These are phyloP conservation scores for Pseudotulostoma volvatum DNA, from an alignment of 495 filamentous ascomycete species.

Conservation along the genomic window DNA sequence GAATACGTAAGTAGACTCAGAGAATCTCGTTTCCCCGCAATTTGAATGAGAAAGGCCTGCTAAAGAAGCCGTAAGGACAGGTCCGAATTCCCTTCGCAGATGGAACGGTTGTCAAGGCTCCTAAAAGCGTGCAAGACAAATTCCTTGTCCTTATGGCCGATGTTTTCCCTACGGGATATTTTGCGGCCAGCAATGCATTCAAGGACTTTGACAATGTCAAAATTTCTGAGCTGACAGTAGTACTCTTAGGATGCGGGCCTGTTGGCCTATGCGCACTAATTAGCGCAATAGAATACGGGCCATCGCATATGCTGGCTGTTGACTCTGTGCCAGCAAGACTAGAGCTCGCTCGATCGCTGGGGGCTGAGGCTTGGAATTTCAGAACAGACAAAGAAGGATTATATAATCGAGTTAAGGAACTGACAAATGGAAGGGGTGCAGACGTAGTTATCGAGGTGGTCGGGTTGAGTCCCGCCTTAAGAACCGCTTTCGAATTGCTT, in stretches of 20 bases:
- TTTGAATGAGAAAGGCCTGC: no score
- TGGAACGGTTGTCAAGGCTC: slow-evolving; percentile 61
- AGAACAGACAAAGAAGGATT: slow-evolving; percentile 49
- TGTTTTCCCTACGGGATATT: slow-evolving; percentile 75
- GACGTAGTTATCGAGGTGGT: slow-evolving; percentile 91
- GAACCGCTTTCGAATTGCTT: slow-evolving; percentile 69
- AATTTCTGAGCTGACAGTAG: slow-evolving; percentile 52
- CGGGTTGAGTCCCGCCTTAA: slow-evolving; percentile 65
- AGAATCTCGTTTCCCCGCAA: no score
- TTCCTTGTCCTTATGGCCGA: slow-evolving; percentile 80
- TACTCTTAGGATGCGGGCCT: slow-evolving; percentile 79
- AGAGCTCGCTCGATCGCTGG: slow-evolving; percentile 57
- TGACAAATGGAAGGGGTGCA: slow-evolving; percentile 70
- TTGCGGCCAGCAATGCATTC: slow-evolving; percentile 75
- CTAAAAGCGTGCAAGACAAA: slow-evolving; percentile 57
- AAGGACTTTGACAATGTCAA: slow-evolving; percentile 42
- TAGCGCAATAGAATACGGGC: slow-evolving; percentile 62
- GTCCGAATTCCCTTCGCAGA: slow-evolving; percentile 75
- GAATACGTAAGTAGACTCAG: slow-evolving; percentile 45
- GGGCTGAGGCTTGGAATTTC: slow-evolving; percentile 81
- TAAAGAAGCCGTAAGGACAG: slow-evolving; percentile 10
- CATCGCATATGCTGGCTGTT: slow-evolving; percentile 70
- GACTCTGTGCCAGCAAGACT: slow-evolving; percentile 69
- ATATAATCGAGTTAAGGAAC: slow-evolving; percentile 52
- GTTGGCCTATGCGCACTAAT: slow-evolving; percentile 80